Evolutionary conservation across 441 rosid species (phyloP), one percentile per base, ranked within the genome.

Genomic region (Croton setiger): DNA sequence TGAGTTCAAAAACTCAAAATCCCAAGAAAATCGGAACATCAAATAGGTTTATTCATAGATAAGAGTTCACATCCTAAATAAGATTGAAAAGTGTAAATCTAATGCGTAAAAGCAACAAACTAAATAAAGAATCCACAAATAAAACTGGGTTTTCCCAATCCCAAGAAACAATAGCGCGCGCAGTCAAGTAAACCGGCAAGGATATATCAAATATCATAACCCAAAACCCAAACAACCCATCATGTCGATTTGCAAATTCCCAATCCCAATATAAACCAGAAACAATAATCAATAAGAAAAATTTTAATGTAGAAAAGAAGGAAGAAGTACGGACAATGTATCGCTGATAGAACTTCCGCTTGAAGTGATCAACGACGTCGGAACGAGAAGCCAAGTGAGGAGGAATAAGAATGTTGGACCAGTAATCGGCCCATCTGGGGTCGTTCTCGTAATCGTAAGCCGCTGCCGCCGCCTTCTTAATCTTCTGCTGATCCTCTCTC

Each of bases 341-440:
- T n/a, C 99, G 96, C 79, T 92, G 99, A 78, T 95, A 95, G 87
- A 92, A 95, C 81, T 95, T 95, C 88, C 86, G 92, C 84, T 92
- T 95, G 83, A 75, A 92, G 79, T 95, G 99, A 39, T 84, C 85
- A 66, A 92, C 67, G 70, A 95, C 99, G 64, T 90, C 99, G 55
- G 94, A 77, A 67, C 92, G 94, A 69, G 98, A 83, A 59, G 99
- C 84, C 88, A 92, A 74, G 91, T 85, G 84, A 18, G 97, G 96
- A 70, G 99, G 98, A 64, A 95, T 86, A 77, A 95, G 88, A 79
- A 95, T 79, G 74, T 90, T 92, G 53, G 98, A 89, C 99, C 97
- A 90, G 81, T 92, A 95, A 66, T 88, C 99, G 1, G 91, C 81
- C 99, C 98, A 95, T 75, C 93, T 68, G 1, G 88, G 71, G 70